Evolutionary conservation across 352 stramenopile species (phyloP).

Genomic region (Phytophthora tentaculata): DNA sequence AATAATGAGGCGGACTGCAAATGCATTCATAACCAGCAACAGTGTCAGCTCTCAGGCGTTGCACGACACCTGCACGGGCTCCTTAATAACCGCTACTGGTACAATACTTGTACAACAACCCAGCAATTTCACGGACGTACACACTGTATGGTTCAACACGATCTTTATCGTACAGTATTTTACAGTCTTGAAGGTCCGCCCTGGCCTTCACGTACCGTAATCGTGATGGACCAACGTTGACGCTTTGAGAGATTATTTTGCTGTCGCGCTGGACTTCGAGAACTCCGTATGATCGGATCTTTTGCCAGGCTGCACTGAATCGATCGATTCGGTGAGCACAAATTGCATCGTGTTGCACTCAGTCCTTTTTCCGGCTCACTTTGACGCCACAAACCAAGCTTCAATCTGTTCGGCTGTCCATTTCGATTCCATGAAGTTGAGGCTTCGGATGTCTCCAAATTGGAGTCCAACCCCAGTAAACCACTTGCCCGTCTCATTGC

Average conservation of each 20-base stretch:
- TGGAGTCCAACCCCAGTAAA: no score
- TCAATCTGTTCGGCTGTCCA: conserved; percentile 9
- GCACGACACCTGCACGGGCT: conserved; percentile 24
- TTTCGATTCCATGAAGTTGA: conserved; percentile 9
- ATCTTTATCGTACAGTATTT: no score
- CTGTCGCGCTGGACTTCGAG: no score
- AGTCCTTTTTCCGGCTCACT: conserved; percentile 3
- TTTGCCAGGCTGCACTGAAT: neutral
- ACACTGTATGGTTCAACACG: no score
- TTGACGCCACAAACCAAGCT: conserved; percentile 1
- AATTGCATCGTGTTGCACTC: conserved; percentile 10
- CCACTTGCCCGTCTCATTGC: conserved; percentile 1
- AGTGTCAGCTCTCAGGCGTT: conserved; percentile 28
- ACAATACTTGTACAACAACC: no score
- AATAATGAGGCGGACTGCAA: no score
- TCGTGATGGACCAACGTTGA: neutral
- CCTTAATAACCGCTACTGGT: no score
- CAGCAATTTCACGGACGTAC: no score
- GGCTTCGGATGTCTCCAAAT: neutral
- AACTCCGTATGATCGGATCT: no score
- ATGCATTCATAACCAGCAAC: no score
- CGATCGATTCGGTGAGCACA: conserved; percentile 15
- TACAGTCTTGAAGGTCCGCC: no score
- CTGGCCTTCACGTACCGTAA: no score
- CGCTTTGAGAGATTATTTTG: neutral